These are phyloP conservation scores for Trichophyton benhamiae DNA, from an alignment of 2,329 filamentous ascomycete species.

Conservation along the genomic window DNA sequence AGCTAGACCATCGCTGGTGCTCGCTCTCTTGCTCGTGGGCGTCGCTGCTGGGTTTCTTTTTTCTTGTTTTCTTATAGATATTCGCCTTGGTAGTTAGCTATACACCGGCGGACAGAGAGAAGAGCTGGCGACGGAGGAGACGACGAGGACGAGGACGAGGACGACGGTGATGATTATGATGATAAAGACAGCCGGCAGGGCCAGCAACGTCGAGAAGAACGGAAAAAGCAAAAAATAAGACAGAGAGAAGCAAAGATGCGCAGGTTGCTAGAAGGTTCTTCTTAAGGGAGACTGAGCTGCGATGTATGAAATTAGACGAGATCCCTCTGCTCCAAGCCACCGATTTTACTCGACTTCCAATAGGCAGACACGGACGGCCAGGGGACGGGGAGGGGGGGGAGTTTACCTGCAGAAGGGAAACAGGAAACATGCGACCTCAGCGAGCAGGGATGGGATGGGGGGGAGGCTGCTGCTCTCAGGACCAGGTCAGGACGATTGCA, in stretches of 20 bases:
- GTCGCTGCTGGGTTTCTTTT: too few species aligned
- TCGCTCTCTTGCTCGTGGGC: too few species aligned
- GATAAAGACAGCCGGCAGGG: not conserved
- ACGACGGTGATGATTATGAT: not conserved
- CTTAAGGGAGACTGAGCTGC: not conserved
- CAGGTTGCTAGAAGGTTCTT: slow-evolving; percentile 2
- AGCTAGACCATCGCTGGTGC: too few species aligned
- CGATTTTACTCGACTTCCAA: slow-evolving; percentile 1
- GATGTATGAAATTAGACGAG: not conserved
- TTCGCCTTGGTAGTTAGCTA: too few species aligned
- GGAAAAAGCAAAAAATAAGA: slow-evolving; percentile 6
- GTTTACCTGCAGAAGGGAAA: not conserved
- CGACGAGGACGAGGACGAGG: too few species aligned
- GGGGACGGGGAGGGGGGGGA: not conserved
- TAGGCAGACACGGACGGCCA: not conserved
- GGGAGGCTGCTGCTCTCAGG: too few species aligned
- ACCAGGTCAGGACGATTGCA: too few species aligned
- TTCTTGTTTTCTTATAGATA: too few species aligned
- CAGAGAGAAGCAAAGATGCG: not conserved
- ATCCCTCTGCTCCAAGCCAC: not conserved
- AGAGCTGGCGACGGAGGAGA: too few species aligned
- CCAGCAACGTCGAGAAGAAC: not conserved
- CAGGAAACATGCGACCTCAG: not conserved
- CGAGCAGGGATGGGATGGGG: too few species aligned
- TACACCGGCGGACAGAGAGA: too few species aligned